Percentiles rank a stretch among this genome's conserved stretches.
These are phyloP conservation scores for Phytophthora megakarya DNA, from an alignment of 352 stramenopile species.

Conservation along the genomic window DNA sequence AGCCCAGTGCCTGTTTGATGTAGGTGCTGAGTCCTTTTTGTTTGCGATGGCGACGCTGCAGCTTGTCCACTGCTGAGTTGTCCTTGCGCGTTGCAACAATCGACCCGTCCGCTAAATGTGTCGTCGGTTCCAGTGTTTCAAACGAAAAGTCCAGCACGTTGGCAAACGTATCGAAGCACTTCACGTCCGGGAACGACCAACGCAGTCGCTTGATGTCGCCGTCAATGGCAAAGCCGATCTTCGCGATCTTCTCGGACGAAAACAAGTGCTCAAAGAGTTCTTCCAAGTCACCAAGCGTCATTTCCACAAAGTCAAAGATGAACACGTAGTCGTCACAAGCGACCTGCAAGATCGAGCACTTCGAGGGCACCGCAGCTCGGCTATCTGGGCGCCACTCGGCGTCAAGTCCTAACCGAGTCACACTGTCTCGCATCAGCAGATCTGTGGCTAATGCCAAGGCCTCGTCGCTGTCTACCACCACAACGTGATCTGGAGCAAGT, in stretches of 20 bases:
- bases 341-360: constrained; percentile 71
- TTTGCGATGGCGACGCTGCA: constrained; percentile 42
- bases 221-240: constrained; percentile 70
- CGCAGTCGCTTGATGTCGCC: constrained; percentile 70
- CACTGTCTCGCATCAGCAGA: constrained; percentile 45
- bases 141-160: constrained; percentile 73
- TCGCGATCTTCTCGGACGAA: constrained; percentile 46
- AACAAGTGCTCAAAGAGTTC: constrained; percentile 74
- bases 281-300: constrained; percentile 63
- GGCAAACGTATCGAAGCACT: constrained; percentile 65
- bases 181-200: constrained; percentile 70
- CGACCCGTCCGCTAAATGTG: constrained; percentile 36
- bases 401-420: constrained; percentile 60
- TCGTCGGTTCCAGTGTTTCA: constrained; percentile 36
- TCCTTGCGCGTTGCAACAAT: constrained; percentile 9
- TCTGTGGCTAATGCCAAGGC: constrained; percentile 51
- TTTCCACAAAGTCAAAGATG: constrained; percentile 65
- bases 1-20: constrained; percentile 56
- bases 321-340: constrained; percentile 71
- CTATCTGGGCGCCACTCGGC: constrained; percentile 73
- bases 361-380: constrained; percentile 49
- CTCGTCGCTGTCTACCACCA: constrained; percentile 70
- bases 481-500: constrained; percentile 43
- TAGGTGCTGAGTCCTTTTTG: constrained; percentile 60
- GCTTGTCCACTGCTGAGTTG: constrained; percentile 10